A percentile compares a stretch with the other conserved stretches of the same genome.
Evolutionary conservation across 495 filamentous ascomycete genomes (phyloP).

Genomic region (Podospora pseudoanserina): DNA sequence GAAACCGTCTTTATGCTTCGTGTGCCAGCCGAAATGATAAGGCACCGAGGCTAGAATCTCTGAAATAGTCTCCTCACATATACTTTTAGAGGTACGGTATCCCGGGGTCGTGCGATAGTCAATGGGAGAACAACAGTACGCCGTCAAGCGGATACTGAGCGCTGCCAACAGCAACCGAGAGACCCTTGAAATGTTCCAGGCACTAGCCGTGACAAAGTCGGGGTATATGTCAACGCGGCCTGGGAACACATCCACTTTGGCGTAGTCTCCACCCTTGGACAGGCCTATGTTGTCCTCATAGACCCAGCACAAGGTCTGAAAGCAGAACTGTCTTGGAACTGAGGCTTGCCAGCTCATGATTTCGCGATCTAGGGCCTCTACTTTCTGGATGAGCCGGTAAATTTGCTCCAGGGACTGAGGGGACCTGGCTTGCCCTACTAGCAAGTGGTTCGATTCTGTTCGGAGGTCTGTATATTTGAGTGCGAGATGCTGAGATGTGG

Average conservation of each 20-base stretch:
- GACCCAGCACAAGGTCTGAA: constrained; percentile 45
- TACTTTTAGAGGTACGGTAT: constrained; percentile 40
- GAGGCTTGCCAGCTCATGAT: constrained; percentile 40
- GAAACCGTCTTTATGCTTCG: constrained; percentile 24
- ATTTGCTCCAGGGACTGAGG: constrained; percentile 36
- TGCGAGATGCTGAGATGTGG: constrained; percentile 35
- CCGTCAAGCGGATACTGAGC: constrained; percentile 43
- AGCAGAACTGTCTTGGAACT: constrained; percentile 37
- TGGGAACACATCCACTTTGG: constrained; percentile 45
- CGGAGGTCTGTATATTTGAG: constrained; percentile 44
- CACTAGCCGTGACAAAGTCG: constrained; percentile 45
- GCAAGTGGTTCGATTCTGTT: constrained; percentile 35
- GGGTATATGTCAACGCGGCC: constrained; percentile 51
- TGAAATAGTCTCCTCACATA: constrained; percentile 41
- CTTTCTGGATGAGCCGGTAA: constrained; percentile 34
- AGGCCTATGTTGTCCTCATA: constrained; percentile 36
- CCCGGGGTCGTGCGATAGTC: constrained; percentile 51
- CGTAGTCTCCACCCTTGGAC: constrained; percentile 33
- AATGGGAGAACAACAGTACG: constrained; percentile 46
- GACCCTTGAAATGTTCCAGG: constrained; percentile 44
- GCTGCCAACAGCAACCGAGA: constrained; percentile 43
- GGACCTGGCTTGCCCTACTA: constrained; percentile 32
- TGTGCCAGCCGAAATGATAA: constrained; percentile 50
- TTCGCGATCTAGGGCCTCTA: constrained; percentile 40
- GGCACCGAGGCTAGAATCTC: constrained; percentile 52